Base-by-base conservation (phyloP, 495 filamentous ascomycete genomes). In the Penicillium crystallinum region DNA sequence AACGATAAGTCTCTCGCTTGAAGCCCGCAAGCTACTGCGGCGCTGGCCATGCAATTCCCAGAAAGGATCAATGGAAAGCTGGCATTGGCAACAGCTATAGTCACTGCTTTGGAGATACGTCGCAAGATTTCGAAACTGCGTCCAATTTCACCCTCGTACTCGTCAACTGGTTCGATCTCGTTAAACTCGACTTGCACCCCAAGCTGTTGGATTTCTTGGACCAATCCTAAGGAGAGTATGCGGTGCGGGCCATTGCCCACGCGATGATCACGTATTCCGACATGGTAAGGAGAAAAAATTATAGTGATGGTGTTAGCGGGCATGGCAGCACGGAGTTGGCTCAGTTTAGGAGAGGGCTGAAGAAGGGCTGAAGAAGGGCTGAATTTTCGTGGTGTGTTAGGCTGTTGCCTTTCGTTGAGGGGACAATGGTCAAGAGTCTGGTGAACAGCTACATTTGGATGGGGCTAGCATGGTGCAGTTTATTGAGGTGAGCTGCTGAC, bases 211-310 rank as follows among this genome's bases (percentile, higher is more conserved):
- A 66, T 55, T 1, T 35, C 30, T 35, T 54, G 9, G 9, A 56
- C 17, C n/a, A 60, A 11, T 19, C 56, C 56, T 6, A 52, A 33
- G 3, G 45, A 49, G 7, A 29, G 52, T 21, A 66, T 58, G 34
- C 55, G 57, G 25, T 62, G 52, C 0, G 63, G 63, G 18, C 63
- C 59, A n/a, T 62, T 61, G 36, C 63, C 63, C 2, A 66, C 63
- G 8, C 57, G 59, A 29, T 66, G 63, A 49, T 59, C 59, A 17
- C 58, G 60, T 2, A 57, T 29, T 4, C 63, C 59, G 22, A 61
- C 57, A 39, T 66, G 63, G 40, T 66, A 66, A 8, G 59, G 60
- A 0, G 63, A 66, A 52, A 61, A 59, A 19, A 66, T 66, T 31
- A 61, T 62, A 34, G 62, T 55, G 39, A 53, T 56, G 14, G 23